Conservation (phyloP, 371 early-diverging fungal genomes). For the Capillidium rhysosporum region DNA sequence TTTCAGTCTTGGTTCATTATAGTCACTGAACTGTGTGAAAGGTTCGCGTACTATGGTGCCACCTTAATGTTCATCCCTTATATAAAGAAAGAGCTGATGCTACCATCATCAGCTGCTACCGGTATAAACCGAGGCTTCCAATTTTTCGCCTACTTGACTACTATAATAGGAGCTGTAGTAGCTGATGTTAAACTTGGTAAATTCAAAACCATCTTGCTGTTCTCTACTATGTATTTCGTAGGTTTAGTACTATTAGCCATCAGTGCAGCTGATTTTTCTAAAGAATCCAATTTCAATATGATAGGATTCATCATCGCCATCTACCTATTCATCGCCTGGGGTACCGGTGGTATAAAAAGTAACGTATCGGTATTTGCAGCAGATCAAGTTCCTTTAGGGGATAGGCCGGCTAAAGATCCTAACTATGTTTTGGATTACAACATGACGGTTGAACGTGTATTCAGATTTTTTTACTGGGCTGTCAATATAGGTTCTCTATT, state of each 20-base stretch:
- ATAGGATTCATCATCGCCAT: slow-evolving; percentile 42
- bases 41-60: slow-evolving; percentile 50
- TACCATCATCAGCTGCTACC: slow-evolving; percentile 32
- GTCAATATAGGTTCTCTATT: slow-evolving; percentile 47
- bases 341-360: slow-evolving; percentile 80
- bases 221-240: slow-evolving; percentile 35
- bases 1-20: slow-evolving; percentile 28
- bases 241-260: slow-evolving; percentile 43
- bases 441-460: slow-evolving; percentile 28
- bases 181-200: slow-evolving; percentile 69
- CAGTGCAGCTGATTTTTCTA: slow-evolving; percentile 26
- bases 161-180: slow-evolving; percentile 56
- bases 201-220: slow-evolving; percentile 52
- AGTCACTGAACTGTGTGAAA: slow-evolving; percentile 36
- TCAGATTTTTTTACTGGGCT: slow-evolving; percentile 59
- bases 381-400: slow-evolving; percentile 26
- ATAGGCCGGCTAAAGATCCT: slow-evolving; percentile 11
- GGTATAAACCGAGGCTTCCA: slow-evolving; percentile 51
- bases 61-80: slow-evolving; percentile 47
- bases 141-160: slow-evolving; percentile 60
- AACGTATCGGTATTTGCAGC: slow-evolving; percentile 49
- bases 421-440: slow-evolving; percentile 16
- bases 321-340: slow-evolving; percentile 50
- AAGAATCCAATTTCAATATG: slow-evolving; percentile 11
- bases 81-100: slow-evolving; percentile 21